Base-by-base conservation (phyloP, 2,329 filamentous ascomycete genomes). In the Pezicula neosporulosa region DNA sequence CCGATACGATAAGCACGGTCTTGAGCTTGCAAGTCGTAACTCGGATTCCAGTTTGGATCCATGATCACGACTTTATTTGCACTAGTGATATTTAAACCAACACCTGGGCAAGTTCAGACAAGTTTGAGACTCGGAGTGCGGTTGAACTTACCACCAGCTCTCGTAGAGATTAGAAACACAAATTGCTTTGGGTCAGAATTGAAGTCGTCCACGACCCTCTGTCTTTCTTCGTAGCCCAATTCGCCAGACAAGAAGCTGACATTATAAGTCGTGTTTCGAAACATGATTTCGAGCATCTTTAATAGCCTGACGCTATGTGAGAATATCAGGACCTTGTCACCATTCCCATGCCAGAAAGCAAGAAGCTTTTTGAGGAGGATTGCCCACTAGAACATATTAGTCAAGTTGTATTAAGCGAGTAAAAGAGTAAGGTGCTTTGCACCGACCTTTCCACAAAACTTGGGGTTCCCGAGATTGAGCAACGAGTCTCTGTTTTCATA, bases 21-120 rank as follows among this genome's bases (percentile, higher is more conserved):
- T 70, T 99, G 94, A 0, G 94, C 94, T 68, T 99, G 94, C 1
- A 97, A 78, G 63, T 99, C 94, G 60, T 94, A 93, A 2, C 90
- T 83, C 0, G 94, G 94, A 59, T 99, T 99, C 94, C 94, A 99
- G 63, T 97, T 94, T 0, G 94, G 94, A 66, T 97, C 94, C 44
- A 97, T 85, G 35, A 99, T 90, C 38, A 99, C 93, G 0, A 99
- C 94, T 70, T 97, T 97, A 71, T 99, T 99, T 1, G 94, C 94
- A 2, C 90, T 94, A 0, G 93, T 96, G 65, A 99, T 97, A 66
- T 99, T 99, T 27, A 99, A 76, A 0, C 94, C 94, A 0, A 97
- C 88, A 4, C 94, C 59, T 61, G 41, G 13, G 2, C 28, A 38
- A 18, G n/a, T 37, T 6, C 41, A 38, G 30, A 16, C 19, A 38